These are phyloP conservation scores for Cystofilobasidium capitatum DNA, from an alignment of 768 basidiomycete species.

Conservation along the genomic window DNA sequence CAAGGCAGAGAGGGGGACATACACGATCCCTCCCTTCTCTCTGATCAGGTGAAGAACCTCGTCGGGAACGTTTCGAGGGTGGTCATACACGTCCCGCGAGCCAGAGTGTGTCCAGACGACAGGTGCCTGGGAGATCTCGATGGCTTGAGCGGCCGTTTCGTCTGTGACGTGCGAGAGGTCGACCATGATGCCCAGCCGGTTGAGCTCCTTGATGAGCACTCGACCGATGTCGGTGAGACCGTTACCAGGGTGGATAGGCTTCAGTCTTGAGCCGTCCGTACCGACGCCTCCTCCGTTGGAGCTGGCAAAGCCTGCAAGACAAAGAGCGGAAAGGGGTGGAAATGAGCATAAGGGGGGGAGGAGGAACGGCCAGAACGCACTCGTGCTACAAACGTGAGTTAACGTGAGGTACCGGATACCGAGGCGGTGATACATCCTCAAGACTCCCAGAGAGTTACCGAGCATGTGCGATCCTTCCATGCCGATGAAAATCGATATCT, in stretches of 20 bases:
- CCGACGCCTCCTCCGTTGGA: conserved; percentile 29
- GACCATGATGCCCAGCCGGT: conserved; percentile 31
- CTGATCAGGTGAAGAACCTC: conserved; percentile 27
- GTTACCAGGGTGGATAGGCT: conserved; percentile 27
- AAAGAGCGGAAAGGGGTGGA: conserved; percentile 30
- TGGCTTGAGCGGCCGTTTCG: conserved; percentile 25
- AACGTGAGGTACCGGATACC: conserved; percentile 27
- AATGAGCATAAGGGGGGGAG: conserved; percentile 16
- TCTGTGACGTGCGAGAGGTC: conserved; percentile 30
- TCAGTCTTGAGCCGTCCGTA: conserved; percentile 20
- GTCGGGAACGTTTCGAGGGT: conserved; percentile 32
- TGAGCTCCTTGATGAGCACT: conserved; percentile 28
- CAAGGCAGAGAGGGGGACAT: conserved; percentile 6
- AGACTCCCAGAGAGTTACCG: conserved; percentile 28
- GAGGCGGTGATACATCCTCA: conserved; percentile 28
- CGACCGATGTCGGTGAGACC: conserved; percentile 28
- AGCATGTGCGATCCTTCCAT: conserved; percentile 30
- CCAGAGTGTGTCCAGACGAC: conserved; percentile 30
- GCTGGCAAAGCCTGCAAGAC: conserved; percentile 29
- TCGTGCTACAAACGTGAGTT: not conserved
- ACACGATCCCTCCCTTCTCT: conserved; percentile 29
- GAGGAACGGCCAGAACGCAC: not conserved
- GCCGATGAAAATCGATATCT: conserved; percentile 27
- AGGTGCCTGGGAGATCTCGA: conserved; percentile 28
- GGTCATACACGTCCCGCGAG: conserved; percentile 26